phyloP scores from a whole-genome alignment of 768 basidiomycete species.

The Hygrocybe punicea region DNA sequence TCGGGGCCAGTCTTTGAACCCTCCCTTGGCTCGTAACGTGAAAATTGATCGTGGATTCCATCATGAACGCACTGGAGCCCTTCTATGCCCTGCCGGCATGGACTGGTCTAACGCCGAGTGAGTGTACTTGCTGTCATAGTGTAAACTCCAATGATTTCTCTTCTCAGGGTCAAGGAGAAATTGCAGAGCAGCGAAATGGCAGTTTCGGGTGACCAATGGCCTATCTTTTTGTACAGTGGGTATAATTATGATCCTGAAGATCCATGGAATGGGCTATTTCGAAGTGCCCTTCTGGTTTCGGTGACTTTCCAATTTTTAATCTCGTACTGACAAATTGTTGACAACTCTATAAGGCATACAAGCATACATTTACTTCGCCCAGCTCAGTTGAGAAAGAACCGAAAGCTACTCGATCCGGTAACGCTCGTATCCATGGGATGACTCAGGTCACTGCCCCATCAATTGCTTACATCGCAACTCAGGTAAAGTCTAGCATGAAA shows the following conservation, averaged over 20 bases:
- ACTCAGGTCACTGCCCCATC: neutral
- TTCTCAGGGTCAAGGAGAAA: neutral
- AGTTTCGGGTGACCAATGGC: neutral
- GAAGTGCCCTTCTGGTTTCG: neutral
- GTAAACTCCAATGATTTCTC: neutral
- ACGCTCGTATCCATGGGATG: neutral
- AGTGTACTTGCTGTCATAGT: neutral
- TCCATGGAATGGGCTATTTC: neutral
- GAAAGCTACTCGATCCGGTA: neutral
- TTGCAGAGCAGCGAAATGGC: neutral
- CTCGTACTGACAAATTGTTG: neutral
- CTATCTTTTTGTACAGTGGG: neutral
- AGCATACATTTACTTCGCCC: neutral
- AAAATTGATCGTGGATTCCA: constrained; percentile 10
- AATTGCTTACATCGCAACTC: constrained; percentile 6
- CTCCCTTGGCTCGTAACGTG: constrained; percentile 6
- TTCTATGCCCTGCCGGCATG: constrained; percentile 21
- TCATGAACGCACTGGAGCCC: constrained; percentile 8
- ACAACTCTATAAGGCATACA: neutral
- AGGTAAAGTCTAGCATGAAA: neutral
- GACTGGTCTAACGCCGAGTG: constrained; percentile 21
- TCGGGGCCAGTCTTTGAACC: neutral
- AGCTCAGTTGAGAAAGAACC: neutral
- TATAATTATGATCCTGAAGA: neutral
- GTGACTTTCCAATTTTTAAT: neutral